A percentile compares a stretch with the other conserved stretches of the same genome.
These are phyloP conservation scores for Cucurbita maxima DNA, from an alignment of 306 rosid genomes.

Conservation along the genomic window DNA sequence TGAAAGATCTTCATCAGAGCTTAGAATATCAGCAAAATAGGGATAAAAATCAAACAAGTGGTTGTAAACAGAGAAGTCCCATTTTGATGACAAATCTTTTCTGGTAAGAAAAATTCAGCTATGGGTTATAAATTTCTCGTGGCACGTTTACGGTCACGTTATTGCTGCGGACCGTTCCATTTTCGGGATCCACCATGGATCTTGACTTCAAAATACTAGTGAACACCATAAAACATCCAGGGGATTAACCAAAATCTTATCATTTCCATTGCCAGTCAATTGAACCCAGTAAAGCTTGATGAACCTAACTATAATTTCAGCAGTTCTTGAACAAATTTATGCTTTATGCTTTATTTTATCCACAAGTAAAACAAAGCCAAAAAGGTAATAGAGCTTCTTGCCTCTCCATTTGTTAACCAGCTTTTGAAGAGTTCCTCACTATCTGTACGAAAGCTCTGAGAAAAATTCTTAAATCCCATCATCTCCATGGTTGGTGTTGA, in stretches of 20 bases:
- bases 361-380: conserved; percentile 4
- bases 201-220: background rate
- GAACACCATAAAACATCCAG: background rate
- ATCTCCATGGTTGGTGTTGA: conserved; percentile 63
- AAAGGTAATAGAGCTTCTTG: conserved; percentile 27
- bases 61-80: background rate
- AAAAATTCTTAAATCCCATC: conserved; percentile 59
- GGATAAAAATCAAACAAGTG: background rate
- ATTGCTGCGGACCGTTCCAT: background rate
- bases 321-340: background rate
- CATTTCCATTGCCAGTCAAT: background rate
- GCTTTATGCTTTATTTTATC: background rate
- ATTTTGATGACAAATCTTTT: background rate
- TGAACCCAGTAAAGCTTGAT: background rate
- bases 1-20: background rate
- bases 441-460: conserved; percentile 59
- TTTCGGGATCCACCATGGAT: background rate
- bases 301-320: background rate
- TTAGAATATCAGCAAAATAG: background rate
- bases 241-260: background rate
- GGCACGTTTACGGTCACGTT: background rate
- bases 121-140: background rate
- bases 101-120: background rate
- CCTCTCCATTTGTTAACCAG: conserved; percentile 97
- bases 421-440: conserved; percentile 93